Base-by-base conservation (phyloP, 2,329 filamentous ascomycete species). In the Paecilomyces dactylethromorphus region DNA sequence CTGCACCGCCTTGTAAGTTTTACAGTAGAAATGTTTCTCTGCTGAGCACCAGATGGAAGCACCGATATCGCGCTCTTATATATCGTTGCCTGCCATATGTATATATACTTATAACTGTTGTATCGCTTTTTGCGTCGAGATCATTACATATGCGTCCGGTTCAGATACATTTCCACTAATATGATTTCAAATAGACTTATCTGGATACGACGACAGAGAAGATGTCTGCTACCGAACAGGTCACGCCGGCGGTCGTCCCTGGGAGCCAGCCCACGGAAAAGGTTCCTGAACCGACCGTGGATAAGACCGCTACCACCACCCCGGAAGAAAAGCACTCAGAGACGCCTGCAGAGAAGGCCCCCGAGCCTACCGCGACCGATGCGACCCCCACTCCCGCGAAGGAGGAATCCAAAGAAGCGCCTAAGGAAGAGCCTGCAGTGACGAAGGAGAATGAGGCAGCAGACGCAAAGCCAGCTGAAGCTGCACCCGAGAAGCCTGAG, bases 401-500 rank as follows among this genome's bases (percentile, higher is more conserved):
- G 39, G 56, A 61, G n/a, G 58, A 59, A 35, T 50, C 57, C 10
- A 45, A 55, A 51, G 59, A 59, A 21, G 52, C 59, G 31, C 39
- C 39, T 24, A 57, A 63, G 39, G 56, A 61, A n/a, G 58, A 59
- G 35, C 52, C 57, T 3, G 35, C 57, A 51, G 59, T 59, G 26
- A 51, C 59, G 45, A 59, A 62, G 21, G 53, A 64, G 11, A 32
- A 60, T 33, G 59, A 57, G 15, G 55, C 59, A 39, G 58, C 62
- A 18, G 61, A 67, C 45, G 58, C 65, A 51, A 62, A 68, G 57
- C 65, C 65, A 15, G 51, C 54, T 29, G 58, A 56, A 52, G 29
- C 59, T 26, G 59, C 35, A 22, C 53, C 60, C 12, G 63, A 70
- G 35, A 66, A 71, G 54, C 71, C 72, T n/a, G 67, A 62, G 18